These are phyloP conservation scores for Diddensiella caesifluorescens DNA, from an alignment of 805 yeast genomes.

Conservation along the genomic window DNA sequence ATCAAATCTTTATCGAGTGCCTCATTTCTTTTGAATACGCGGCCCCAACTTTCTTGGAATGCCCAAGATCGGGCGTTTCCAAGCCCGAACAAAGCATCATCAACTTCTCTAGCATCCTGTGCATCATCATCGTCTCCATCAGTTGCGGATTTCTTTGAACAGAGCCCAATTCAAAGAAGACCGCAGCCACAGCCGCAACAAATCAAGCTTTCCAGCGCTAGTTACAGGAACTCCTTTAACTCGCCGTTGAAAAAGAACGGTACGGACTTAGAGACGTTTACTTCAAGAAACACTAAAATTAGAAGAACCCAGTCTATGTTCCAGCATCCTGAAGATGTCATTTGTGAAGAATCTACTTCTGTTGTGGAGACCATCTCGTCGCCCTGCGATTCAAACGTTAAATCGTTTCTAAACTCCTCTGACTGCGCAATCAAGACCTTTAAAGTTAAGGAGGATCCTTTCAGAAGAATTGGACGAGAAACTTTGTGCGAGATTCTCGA, in stretches of 20 bases:
- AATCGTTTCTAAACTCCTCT: conserved; percentile 20
- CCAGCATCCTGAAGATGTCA: conserved; percentile 47
- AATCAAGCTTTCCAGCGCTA: neutral
- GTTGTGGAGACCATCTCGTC: conserved; percentile 18
- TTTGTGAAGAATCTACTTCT: conserved; percentile 31
- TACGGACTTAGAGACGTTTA: neutral
- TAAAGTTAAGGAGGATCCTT: conserved; percentile 49
- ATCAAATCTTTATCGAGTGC: conserved; percentile 21
- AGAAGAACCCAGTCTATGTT: conserved; percentile 68
- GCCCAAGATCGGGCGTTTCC: neutral
- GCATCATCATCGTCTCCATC: neutral
- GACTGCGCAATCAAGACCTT: conserved; percentile 38
- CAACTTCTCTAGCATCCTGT: conserved; percentile 1
- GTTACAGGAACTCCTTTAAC: conserved; percentile 10
- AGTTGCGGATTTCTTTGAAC: conserved; percentile 6
- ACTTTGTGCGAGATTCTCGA: conserved; percentile 54
- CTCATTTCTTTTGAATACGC: conserved; percentile 14
- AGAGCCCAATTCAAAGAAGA: conserved; percentile 6
- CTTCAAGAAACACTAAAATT: conserved; percentile 31
- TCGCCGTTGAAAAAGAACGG: conserved; percentile 1
- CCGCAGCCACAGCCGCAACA: conserved; percentile 1
- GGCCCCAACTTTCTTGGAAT: conserved; percentile 11
- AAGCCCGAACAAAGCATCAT: neutral
- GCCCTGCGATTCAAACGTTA: no score
- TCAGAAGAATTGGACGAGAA: conserved; percentile 60